Evolutionary conservation across 768 basidiomycete species (phyloP), one percentile per base, ranked within the genome.

Genomic region (Amanita subjunquillea): DNA sequence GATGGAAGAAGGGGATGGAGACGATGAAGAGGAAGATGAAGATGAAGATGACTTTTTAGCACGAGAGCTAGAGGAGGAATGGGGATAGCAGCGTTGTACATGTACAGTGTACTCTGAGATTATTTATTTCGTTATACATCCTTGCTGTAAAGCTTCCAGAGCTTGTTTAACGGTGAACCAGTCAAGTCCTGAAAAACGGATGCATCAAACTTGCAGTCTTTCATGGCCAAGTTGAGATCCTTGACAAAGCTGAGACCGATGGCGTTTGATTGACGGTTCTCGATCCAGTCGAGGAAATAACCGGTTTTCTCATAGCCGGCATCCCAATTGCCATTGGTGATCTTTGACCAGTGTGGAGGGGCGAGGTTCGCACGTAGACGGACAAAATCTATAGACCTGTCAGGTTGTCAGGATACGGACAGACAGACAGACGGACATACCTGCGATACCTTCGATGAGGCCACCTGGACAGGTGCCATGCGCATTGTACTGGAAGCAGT

Each of bases 31-130:
- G 0, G 74, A 71, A 0, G 80, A 29, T 1, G 27, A 80, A 1
- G 75, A 77, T 1, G 85, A 86, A 3, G 86, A 87, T 39, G 87
- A 89, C 62, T 88, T 88, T 62, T 69, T 89, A n/a, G 81, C 86
- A n/a, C 74, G 82, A 37, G 88, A 85, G 61, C 70, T 90, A 58
- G 85, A 80, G 62, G 84, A 84, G 62, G 86, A 88, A 55, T 79
- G 76, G 79, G 83, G 85, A 78, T 89, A 82, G 66, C 58, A 47
- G 13, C 15, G 12, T 23, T 48, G 46, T 32, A 37, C n/a, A 36
- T 34, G 41, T 32, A 42, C 9, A 23, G 22, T 46, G 25, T 46
- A 46, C 8, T 46, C 10, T 6, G 27, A 32, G 32, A 30, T 34
- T n/a, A 32, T 27, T 38, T 36, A 38, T 48, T 48, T 2, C 29